These are phyloP conservation scores for Daldinia decipiens DNA, from an alignment of 495 filamentous ascomycete genomes.

Conservation along the genomic window DNA sequence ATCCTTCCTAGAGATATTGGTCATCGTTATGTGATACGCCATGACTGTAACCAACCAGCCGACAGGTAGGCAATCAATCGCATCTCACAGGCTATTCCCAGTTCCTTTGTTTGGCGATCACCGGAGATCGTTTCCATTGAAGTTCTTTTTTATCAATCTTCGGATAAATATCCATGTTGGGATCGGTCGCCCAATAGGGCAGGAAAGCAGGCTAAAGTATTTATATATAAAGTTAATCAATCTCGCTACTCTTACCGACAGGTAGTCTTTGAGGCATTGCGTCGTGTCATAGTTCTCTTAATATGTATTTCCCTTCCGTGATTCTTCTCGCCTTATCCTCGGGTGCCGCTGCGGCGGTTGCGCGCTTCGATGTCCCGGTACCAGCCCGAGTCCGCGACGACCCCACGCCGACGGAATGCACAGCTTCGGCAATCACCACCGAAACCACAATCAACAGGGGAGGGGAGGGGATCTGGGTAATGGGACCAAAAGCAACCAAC, in stretches of 20 bases:
- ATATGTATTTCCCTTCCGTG: conserved; percentile 25
- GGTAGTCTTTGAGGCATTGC: background rate
- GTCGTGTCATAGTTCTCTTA: background rate
- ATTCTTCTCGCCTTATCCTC: conserved; percentile 24
- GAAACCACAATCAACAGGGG: conserved; percentile 38
- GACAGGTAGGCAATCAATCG: background rate
- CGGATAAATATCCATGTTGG: conserved; percentile 35
- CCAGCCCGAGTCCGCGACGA: conserved; percentile 33
- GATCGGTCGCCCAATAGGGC: conserved; percentile 29
- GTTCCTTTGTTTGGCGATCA: conserved; percentile 22
- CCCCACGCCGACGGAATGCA: conserved; percentile 33
- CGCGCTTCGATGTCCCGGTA: conserved; percentile 33
- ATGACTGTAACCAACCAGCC: conserved; percentile 17
- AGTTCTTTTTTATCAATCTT: conserved; percentile 19
- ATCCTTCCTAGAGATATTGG: conserved; percentile 13
- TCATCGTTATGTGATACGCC: conserved; percentile 1
- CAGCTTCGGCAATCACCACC: conserved; percentile 34
- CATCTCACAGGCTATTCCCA: conserved; percentile 19
- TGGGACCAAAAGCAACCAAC: conserved; percentile 26
- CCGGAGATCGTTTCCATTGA: conserved; percentile 9
- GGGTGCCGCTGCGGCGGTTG: conserved; percentile 23
- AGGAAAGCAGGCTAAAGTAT: conserved; percentile 13
- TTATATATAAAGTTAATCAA: conserved; percentile 28
- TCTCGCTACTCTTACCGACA: conserved; percentile 7
- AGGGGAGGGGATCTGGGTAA: conserved; percentile 40